Base-by-base conservation (phyloP, 345 rosid genomes). In the Trapa incisa region DNA sequence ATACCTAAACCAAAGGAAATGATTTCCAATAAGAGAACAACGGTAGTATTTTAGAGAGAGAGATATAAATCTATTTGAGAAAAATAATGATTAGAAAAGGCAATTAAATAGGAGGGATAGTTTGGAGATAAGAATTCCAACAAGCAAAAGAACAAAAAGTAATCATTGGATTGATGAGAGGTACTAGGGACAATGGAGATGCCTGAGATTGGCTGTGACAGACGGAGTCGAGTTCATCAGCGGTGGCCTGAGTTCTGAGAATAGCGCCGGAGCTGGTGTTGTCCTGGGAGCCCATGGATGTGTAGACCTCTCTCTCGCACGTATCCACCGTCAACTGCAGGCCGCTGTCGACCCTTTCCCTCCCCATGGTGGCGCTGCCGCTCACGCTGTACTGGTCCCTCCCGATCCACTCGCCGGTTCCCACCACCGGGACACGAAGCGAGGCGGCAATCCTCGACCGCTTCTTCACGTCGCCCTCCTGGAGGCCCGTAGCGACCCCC, bases 221-320 rank as follows among this genome's bases (percentile, higher is more conserved):
- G 67, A 84, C 89, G 22, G 94, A 85, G 81, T 90, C 98, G 70
- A 80, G 85, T 60, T 90, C 97, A 15, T 86, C 92, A 0, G 80
- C 64, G 69, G 79, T 73, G 38, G 80, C 73, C 65, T 63, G 74
- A 50, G 78, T 74, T 65, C 71, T 48, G 2, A 52, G 80, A 68
- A 53, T 69, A 35, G 60, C 60, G 16, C 65, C 79, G 45, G 80
- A 80, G 76, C 81, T 77, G 42, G 84, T 78, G 69, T 80, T 78
- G 37, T 80, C 91, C 33, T 80, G 85, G 16, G 91, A 85, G 43
- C 81, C 83, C 62, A 78, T 68, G 33, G 86, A 86, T 11, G 90
- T 83, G 12, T 76, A 82, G 13, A 61, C 9, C 0, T 80, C 92
- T 67, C 66, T 74, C 17, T 85, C 86, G 70, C 64, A 80, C 53